Evolutionary conservation across 176 grass and related monocot genomes (phyloP).

Genomic region (Oryza brachyantha): DNA sequence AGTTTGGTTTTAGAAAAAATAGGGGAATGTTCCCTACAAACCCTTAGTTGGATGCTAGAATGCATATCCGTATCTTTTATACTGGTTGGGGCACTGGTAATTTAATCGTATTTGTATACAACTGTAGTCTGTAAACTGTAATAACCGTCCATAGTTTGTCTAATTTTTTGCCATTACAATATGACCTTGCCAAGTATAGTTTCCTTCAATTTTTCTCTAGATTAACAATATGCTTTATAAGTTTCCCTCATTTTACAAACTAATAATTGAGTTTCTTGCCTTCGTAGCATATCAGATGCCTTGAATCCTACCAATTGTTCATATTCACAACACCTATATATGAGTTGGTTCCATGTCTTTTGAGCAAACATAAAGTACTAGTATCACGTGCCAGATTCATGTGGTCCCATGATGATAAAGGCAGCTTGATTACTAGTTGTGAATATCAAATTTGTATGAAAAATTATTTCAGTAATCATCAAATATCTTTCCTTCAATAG

Average conservation of each 20-base stretch:
- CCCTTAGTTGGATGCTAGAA: not conserved
- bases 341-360: slow-evolving; percentile 2
- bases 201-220: not conserved
- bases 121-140: too few species aligned
- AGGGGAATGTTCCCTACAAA: not conserved
- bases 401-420: slow-evolving; percentile 11
- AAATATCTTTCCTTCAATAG: slow-evolving; percentile 19
- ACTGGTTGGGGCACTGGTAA: not conserved
- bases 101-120: not conserved
- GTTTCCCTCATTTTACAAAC: not conserved
- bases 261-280: not conserved
- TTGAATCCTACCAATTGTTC: not conserved
- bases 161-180: not conserved
- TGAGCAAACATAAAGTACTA: slow-evolving; percentile 20
- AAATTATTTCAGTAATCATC: slow-evolving; percentile 22
- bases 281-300: not conserved
- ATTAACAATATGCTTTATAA: not conserved
- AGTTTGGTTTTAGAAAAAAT: slow-evolving; percentile 8
- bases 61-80: not conserved
- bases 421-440: slow-evolving; percentile 29
- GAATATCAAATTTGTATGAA: slow-evolving; percentile 28
- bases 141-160: too few species aligned
- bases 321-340: not conserved
- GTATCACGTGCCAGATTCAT: slow-evolving; percentile 20
- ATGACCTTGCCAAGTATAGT: not conserved